Percentiles rank a stretch among this genome's conserved stretches.
Conservation (phyloP, 2,329 filamentous ascomycete genomes). For the Zymoseptoria passerinii region DNA sequence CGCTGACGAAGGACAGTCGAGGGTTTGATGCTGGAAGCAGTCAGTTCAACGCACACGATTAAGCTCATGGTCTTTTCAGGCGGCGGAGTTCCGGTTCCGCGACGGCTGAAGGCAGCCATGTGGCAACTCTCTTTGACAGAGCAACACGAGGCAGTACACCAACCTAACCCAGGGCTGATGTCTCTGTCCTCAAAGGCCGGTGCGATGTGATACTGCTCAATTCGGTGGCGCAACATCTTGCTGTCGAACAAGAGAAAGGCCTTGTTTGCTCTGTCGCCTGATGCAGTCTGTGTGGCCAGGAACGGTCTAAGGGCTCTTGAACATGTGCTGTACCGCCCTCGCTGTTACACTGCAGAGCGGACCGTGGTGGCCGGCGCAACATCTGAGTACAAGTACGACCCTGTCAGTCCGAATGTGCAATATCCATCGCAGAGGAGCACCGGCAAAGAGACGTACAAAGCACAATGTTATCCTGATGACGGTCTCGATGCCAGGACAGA, state of each 20-base stretch:
- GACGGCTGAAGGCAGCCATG: not conserved
- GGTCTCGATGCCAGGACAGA: not conserved
- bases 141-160: not conserved
- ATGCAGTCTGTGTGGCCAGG: not conserved
- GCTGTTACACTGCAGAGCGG: not conserved
- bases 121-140: not conserved
- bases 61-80: not conserved
- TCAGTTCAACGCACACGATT: not conserved
- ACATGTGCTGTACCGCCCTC: not conserved
- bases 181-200: not conserved
- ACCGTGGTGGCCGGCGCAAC: not conserved
- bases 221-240: not conserved
- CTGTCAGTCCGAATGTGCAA: not conserved
- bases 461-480: not conserved
- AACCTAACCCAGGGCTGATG: not conserved
- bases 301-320: not conserved
- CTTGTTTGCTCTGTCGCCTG: not conserved
- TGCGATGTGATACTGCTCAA: not conserved
- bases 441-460: not conserved
- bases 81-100: not conserved
- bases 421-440: not conserved
- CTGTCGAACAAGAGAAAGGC: not conserved
- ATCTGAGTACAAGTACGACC: not conserved
- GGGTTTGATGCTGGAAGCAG: not conserved
- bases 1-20: no score